phyloP scores from a whole-genome alignment of 2,329 filamentous ascomycete genomes.

The Alternaria panax region DNA sequence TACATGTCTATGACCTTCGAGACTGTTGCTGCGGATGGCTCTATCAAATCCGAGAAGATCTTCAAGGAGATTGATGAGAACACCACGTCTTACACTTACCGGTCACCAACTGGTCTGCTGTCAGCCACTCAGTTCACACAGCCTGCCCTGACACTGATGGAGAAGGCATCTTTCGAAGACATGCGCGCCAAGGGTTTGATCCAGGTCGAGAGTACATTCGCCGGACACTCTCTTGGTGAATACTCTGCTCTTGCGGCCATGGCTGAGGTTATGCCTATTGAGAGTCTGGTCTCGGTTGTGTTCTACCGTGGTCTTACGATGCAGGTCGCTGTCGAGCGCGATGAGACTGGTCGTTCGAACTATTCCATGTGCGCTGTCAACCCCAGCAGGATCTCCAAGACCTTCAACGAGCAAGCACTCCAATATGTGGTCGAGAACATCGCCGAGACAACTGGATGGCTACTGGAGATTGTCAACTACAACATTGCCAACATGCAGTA shows the following conservation, averaged over 20 bases:
- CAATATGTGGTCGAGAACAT: constrained; percentile 98
- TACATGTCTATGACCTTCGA: constrained; percentile 99
- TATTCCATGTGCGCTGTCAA: constrained; percentile 99
- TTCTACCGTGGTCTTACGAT: constrained; percentile 99
- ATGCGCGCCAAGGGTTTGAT: constrained; percentile 98
- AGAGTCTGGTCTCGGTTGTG: constrained; percentile 95
- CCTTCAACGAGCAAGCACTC: constrained; percentile 96
- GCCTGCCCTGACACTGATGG: constrained; percentile 96
- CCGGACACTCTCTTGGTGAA: constrained; percentile 96
- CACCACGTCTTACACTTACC: constrained; percentile 96
- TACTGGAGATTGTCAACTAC: constrained; percentile 99
- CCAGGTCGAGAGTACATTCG: constrained; percentile 94
- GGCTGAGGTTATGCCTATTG: constrained; percentile 99
- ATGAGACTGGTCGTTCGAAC: constrained; percentile 90
- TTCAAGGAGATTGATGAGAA: constrained; percentile 97
- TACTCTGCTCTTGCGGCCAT: constrained; percentile 96
- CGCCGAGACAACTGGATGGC: constrained; percentile 90
- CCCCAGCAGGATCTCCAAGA: constrained; percentile 96
- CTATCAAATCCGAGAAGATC: constrained; percentile 97
- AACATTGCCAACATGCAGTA: constrained; percentile 76
- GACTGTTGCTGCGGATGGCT: constrained; percentile 90
- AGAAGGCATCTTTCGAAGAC: constrained; percentile 99
- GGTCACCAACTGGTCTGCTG: constrained; percentile 89
- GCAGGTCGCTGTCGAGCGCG: constrained; percentile 98
- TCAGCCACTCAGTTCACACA: constrained; percentile 99